These are phyloP conservation scores for Dioszegia aurantiaca DNA, from an alignment of 768 basidiomycete species.

Conservation along the genomic window DNA sequence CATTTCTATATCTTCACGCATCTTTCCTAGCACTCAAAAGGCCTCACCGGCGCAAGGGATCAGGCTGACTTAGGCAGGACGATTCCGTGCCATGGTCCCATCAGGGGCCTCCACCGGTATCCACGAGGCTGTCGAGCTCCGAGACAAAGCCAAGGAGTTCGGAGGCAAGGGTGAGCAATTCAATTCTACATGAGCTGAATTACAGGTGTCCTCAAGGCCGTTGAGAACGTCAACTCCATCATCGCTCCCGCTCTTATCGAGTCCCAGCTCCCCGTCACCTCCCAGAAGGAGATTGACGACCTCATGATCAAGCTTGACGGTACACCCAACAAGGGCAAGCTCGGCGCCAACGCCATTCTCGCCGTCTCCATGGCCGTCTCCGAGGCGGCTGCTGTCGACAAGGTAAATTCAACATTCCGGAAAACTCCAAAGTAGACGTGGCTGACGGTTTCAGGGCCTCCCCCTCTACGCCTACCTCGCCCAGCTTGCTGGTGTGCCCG, in stretches of 20 bases:
- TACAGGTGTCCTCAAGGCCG: slow-evolving; percentile 86
- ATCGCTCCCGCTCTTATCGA: slow-evolving; percentile 88
- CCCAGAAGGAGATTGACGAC: slow-evolving; percentile 94
- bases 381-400: slow-evolving; percentile 90
- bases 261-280: slow-evolving; percentile 74
- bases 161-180: slow-evolving; percentile 80
- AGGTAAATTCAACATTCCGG: slow-evolving; percentile 55
- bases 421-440: not conserved
- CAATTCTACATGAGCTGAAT: not conserved
- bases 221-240: slow-evolving; percentile 84
- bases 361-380: slow-evolving; percentile 95
- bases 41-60: not conserved
- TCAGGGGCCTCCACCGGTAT: slow-evolving; percentile 98
- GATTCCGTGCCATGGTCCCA: slow-evolving; percentile 90
- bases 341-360: slow-evolving; percentile 98
- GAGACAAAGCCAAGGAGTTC: slow-evolving; percentile 94
- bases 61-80: slow-evolving; percentile 59
- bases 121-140: slow-evolving; percentile 98
- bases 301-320: slow-evolving; percentile 98
- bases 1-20: too few relatives aligned
- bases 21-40: too few relatives aligned
- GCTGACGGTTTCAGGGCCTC: slow-evolving; percentile 58
- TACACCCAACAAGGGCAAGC: slow-evolving; percentile 97
- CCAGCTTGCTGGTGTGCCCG: slow-evolving; percentile 88
- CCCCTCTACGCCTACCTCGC: slow-evolving; percentile 97